These are phyloP conservation scores for Styphnolobium japonicum DNA, from an alignment of 306 rosid genomes.

Conservation along the genomic window DNA sequence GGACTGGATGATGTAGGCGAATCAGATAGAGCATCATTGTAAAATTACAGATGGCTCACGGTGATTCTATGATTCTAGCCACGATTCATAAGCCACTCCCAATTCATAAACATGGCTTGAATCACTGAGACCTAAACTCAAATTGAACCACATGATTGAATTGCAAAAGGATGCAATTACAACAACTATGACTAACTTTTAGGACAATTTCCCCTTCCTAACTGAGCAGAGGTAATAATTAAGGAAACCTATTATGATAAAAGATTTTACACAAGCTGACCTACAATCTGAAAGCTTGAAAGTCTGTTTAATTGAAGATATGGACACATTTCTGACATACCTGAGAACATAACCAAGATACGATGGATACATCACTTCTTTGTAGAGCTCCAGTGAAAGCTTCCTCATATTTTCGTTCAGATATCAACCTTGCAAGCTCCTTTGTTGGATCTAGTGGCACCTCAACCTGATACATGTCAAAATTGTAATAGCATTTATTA, in stretches of 20 bases:
- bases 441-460: constrained; percentile 86
- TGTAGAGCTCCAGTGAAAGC: constrained; percentile 85
- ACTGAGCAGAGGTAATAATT: background rate
- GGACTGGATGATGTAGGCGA: background rate
- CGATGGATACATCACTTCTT: constrained; percentile 87
- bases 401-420: constrained; percentile 87
- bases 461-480: constrained; percentile 60
- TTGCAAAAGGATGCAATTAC: background rate
- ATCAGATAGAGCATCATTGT: background rate
- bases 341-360: constrained; percentile 97
- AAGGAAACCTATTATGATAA: background rate
- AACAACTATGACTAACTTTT: background rate
- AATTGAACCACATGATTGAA: background rate
- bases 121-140: background rate
- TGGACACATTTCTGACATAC: constrained; percentile 34
- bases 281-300: background rate
- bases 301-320: background rate
- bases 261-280: background rate
- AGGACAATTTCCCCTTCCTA: background rate
- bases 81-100: background rate
- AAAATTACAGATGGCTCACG: background rate
- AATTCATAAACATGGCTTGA: background rate
- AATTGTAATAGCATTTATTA: constrained; percentile 1
- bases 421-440: constrained; percentile 75
- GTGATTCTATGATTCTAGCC: background rate